These are phyloP conservation scores for Zymoseptoria brevis DNA, from an alignment of 2,329 filamentous ascomycete species.

Conservation along the genomic window DNA sequence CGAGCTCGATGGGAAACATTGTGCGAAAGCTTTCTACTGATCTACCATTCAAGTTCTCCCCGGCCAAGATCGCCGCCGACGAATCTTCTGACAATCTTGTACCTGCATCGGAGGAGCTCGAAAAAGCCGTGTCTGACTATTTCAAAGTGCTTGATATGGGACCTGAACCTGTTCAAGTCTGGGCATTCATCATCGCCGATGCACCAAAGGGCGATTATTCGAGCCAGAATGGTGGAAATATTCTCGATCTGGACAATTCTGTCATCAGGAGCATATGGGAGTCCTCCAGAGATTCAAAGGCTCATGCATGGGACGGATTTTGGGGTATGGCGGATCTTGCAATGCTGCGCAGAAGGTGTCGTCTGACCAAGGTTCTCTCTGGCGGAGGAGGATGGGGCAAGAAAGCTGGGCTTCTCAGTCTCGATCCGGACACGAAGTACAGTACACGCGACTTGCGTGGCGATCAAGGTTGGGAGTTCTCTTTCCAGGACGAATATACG, in stretches of 20 bases:
- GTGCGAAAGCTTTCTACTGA: constrained; percentile 43
- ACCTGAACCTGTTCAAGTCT: constrained; percentile 53
- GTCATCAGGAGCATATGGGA: neutral
- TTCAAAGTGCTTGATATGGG: constrained; percentile 39
- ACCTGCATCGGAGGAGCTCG: constrained; percentile 65
- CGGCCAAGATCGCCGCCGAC: neutral
- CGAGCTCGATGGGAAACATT: constrained; percentile 69
- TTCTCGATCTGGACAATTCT: neutral
- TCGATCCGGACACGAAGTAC: constrained; percentile 61
- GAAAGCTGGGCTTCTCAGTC: constrained; percentile 68
- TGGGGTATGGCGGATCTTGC: constrained; percentile 5
- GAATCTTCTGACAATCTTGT: constrained; percentile 10
- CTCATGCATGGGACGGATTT: neutral
- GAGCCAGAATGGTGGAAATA: neutral
- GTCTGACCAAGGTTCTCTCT: constrained; percentile 53
- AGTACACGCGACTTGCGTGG: constrained; percentile 44
- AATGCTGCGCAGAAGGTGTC: constrained; percentile 25
- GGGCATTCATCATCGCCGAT: constrained; percentile 60
- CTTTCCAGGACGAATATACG: constrained; percentile 29
- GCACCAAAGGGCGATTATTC: neutral
- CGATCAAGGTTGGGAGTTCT: constrained; percentile 49
- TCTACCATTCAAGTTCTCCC: neutral
- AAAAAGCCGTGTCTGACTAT: constrained; percentile 53
- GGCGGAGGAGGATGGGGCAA: constrained; percentile 79
- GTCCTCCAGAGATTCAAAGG: neutral